A percentile compares a stretch with the other conserved stretches of the same genome.
Evolutionary conservation across 768 basidiomycete species (phyloP).

Genomic region (Boletellus emodensis): DNA sequence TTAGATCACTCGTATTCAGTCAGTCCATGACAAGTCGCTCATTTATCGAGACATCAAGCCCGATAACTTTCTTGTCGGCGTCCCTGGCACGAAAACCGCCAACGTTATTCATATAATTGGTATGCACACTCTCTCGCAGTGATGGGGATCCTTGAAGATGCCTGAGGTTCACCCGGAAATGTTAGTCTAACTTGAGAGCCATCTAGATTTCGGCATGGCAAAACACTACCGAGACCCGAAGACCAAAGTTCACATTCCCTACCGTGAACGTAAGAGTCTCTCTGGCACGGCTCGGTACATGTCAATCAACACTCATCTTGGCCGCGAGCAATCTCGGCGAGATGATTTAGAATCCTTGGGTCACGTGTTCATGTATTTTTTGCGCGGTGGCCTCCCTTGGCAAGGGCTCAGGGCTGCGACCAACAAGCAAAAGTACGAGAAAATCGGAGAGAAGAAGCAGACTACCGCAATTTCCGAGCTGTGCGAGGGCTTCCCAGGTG

Average conservation of each 20-base stretch:
- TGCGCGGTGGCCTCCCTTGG: conserved; percentile 96
- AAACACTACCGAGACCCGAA: conserved; percentile 99
- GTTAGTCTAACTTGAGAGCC: conserved; percentile 5
- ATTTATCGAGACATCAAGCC: conserved; percentile 99
- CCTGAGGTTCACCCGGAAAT: not conserved
- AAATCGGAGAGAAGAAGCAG: conserved; percentile 99
- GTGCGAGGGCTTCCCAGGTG: conserved; percentile 93
- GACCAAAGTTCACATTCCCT: conserved; percentile 97
- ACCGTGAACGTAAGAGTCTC: conserved; percentile 94
- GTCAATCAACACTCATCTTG: conserved; percentile 98
- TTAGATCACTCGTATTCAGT: conserved; percentile 93
- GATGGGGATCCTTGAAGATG: too few relatives aligned
- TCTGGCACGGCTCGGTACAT: conserved; percentile 98
- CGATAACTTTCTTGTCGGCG: conserved; percentile 97
- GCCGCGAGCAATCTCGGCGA: conserved; percentile 89
- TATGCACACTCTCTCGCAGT: conserved; percentile 34
- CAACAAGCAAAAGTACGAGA: conserved; percentile 99
- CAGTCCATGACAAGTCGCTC: conserved; percentile 96
- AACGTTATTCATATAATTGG: conserved; percentile 86
- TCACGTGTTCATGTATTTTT: conserved; percentile 99
- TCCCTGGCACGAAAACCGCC: conserved; percentile 85
- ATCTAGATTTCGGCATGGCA: conserved; percentile 95
- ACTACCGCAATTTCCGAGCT: conserved; percentile 87
- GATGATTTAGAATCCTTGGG: conserved; percentile 97
- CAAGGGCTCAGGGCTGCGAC: conserved; percentile 96